phyloP scores from a whole-genome alignment of 2,329 filamentous ascomycete genomes.

The Xylaria sp. region DNA sequence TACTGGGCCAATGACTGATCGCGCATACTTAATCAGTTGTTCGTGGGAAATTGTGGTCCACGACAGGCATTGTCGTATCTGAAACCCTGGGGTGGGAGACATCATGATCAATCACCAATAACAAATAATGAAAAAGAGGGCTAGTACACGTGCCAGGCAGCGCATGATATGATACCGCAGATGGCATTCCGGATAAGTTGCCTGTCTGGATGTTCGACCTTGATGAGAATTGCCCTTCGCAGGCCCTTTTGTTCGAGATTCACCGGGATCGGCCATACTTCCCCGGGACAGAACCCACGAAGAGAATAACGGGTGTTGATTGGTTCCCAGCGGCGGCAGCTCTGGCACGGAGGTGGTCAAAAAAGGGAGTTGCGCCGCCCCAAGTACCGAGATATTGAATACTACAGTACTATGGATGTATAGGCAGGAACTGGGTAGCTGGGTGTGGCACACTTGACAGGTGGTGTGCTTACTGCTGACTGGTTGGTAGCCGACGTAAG shows the following conservation, averaged over 20 bases:
- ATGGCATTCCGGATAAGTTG: background rate
- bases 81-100: too few relatives aligned
- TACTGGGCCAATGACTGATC: too few relatives aligned
- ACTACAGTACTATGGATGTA: too few relatives aligned
- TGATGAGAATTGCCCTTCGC: too few relatives aligned
- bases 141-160: background rate
- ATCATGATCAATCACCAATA: background rate
- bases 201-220: background rate
- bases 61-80: background rate
- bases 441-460: background rate
- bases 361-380: too few relatives aligned
- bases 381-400: background rate
- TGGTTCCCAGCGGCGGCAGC: background rate
- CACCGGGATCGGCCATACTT: background rate
- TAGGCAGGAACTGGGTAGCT: background rate
- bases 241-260: too few relatives aligned
- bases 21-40: too few relatives aligned
- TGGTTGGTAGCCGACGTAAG: background rate
- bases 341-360: background rate
- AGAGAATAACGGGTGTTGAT: background rate
- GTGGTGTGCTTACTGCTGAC: background rate
- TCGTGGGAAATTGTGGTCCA: background rate
- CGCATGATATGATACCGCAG: background rate
- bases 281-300: too few relatives aligned
- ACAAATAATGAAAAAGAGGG: background rate